Base-by-base conservation (phyloP, 2,329 filamentous ascomycete species). In the Trichoderma sp. region DNA sequence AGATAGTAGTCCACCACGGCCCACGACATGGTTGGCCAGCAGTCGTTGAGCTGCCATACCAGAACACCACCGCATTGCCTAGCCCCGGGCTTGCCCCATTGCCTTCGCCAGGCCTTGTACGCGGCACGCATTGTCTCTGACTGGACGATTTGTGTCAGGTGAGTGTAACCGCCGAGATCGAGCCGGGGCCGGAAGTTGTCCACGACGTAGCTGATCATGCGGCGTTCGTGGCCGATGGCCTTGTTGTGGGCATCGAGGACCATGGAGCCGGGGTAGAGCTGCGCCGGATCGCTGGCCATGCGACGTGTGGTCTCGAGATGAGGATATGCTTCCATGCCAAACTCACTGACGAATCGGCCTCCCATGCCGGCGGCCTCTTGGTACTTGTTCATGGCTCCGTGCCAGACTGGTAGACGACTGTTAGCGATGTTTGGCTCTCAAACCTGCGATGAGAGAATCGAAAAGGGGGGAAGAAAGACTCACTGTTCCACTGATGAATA, bases 181-280 rank as follows among this genome's bases (percentile, higher is more conserved):
- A 91, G 86, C 55, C 82, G 80, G 23, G 81, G 79, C 3, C 88
- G 86, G 76, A 95, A 89, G 81, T 95, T 95, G 77, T 95, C 93
- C 13, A 91, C 88, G 2, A 95, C 82, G 76, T 95, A 95, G 0
- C 91, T 89, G 13, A 91, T 90, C 72, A 95, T 89, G 50, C 92
- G 86, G 43, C 92, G 86, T 79, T 94, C 92, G 76, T 94, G 92
- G 0, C 92, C 92, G 74, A 90, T 90, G 8, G 92, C 93, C 80
- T 95, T 95, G 81, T 95, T 95, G 81, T 94, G 93, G 77, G 95
- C 94, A 77, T 95, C 92, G 61, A 95, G 84, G 71, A 91, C 90
- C 72, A 90, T 89, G 4, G 91, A 93, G 74, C 93, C 91, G 1
- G 92, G 89, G 36, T 86, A 84, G 20, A 87, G 84, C 68, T 91